Evolutionary conservation across 441 rosid species (phyloP).

Genomic region (Eutrema salsugineum): DNA sequence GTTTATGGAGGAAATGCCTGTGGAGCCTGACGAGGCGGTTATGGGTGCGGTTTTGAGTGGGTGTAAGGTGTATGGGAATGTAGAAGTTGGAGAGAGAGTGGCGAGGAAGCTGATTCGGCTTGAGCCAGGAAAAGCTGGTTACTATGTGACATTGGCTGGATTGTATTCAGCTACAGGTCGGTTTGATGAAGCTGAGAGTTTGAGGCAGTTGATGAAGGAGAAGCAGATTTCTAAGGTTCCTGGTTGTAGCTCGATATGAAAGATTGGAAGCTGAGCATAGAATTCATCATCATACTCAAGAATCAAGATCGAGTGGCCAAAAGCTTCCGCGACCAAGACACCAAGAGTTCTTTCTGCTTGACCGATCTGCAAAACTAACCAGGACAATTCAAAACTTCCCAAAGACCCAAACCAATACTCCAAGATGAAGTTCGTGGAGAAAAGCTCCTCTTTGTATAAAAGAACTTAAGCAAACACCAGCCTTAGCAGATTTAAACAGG

Average conservation of each 20-base stretch:
- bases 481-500: too few relatives aligned
- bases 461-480: too few relatives aligned
- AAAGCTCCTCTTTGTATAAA: too few relatives aligned
- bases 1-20: conserved; percentile 46
- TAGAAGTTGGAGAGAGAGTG: conserved; percentile 55
- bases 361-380: too few relatives aligned
- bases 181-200: conserved; percentile 49
- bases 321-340: too few relatives aligned
- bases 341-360: too few relatives aligned
- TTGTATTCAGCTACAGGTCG: conserved; percentile 43
- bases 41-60: conserved; percentile 50
- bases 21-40: conserved; percentile 57
- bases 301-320: too few relatives aligned
- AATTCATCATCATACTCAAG: too few relatives aligned
- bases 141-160: conserved; percentile 52
- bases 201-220: conserved; percentile 46
- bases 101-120: conserved; percentile 47
- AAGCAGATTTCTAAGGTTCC: conserved; percentile 41
- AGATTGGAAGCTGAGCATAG: neutral
- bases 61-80: conserved; percentile 51
- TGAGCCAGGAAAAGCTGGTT: conserved; percentile 46
- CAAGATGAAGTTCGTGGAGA: too few relatives aligned
- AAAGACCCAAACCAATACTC: too few relatives aligned
- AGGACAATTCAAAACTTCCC: too few relatives aligned
- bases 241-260: conserved; percentile 47